Evolutionary conservation across 2,329 filamentous ascomycete genomes (phyloP), one percentile per base, ranked within the genome.

Genomic region (Paramyrothecium roridum): DNA sequence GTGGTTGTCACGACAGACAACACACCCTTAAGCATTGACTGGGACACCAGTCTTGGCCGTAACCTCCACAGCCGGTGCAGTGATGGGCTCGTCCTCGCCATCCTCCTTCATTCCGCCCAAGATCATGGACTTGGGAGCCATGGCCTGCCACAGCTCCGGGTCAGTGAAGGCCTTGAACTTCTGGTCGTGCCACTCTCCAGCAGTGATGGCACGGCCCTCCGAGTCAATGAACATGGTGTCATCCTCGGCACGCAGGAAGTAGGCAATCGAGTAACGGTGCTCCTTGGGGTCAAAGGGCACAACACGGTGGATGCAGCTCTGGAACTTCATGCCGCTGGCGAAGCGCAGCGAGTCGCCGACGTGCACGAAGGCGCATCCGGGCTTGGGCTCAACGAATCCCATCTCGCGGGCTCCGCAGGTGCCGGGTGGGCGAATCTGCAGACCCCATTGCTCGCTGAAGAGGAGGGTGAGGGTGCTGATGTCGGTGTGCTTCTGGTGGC

Each of bases 341-440:
- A 84, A 84, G 47, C 81, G 77, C 58, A 85, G 73, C 23, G 80
- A 81, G 72, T 86, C 82, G 56, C 82, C 82, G 17, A 85, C 78
- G 67, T 85, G 80, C 60, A 85, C 73, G 63, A 85, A 75, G 33
- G 81, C 82, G 59, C 72, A 75, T 55, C 80, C 80, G 0, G 68
- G 64, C 62, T 74, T 76, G 52, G 82, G 81, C 55, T 70, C 76
- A 11, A 85, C 79, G 68, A 81, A 84, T 48, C 75, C 75, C 73
- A 81, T 82, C 63, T 77, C 73, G 33, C 72, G 69, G 10, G 71
- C 67, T 19, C 76, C 77, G 57, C 61, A 64, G 33, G 61, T 57
- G 12, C 67, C 67, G 2, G 80, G 80, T 0, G 79, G 77, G 3
- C 77, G 77, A 58, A 84, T 75, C 67, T 85, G 82, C 30, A 85